Evolutionary conservation across 768 basidiomycete species (phyloP).

Genomic region (Leccinellum albellum): DNA sequence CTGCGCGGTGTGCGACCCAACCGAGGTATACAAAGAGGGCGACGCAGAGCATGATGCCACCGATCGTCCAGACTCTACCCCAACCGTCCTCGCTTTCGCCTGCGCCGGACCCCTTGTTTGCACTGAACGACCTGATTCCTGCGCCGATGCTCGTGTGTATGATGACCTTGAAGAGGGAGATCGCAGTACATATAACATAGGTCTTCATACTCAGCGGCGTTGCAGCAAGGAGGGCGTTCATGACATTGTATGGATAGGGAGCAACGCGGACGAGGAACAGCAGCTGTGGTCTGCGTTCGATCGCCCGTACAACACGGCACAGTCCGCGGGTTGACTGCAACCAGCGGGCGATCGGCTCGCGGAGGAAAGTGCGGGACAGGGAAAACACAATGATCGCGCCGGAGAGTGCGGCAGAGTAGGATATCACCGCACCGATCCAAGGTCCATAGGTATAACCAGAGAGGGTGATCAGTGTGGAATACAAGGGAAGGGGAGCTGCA

Average conservation of each 20-base stretch:
- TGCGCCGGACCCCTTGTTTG: constrained; percentile 41
- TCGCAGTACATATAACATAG: constrained; percentile 74
- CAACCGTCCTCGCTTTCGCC: constrained; percentile 42
- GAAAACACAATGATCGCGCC: constrained; percentile 84
- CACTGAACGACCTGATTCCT: constrained; percentile 73
- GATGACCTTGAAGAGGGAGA: constrained; percentile 86
- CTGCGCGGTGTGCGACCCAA: constrained; percentile 69
- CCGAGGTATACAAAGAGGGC: constrained; percentile 77
- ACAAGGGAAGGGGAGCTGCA: constrained; percentile 83
- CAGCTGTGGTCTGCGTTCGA: constrained; percentile 82
- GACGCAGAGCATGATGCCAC: constrained; percentile 67
- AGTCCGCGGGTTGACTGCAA: constrained; percentile 67
- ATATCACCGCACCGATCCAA: constrained; percentile 80
- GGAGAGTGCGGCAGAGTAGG: constrained; percentile 79
- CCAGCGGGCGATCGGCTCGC: constrained; percentile 67
- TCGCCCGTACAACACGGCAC: constrained; percentile 78
- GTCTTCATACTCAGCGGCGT: constrained; percentile 75
- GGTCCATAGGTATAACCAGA: constrained; percentile 90
- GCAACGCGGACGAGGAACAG: constrained; percentile 90
- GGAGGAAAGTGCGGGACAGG: constrained; percentile 71
- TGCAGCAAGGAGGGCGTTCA: constrained; percentile 90
- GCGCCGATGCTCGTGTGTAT: constrained; percentile 87
- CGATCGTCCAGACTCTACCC: constrained; percentile 58
- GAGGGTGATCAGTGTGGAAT: constrained; percentile 89
- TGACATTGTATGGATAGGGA: constrained; percentile 92